phyloP scores from a whole-genome alignment of 1,139 yeast species.

The Pichia sp. region DNA sequence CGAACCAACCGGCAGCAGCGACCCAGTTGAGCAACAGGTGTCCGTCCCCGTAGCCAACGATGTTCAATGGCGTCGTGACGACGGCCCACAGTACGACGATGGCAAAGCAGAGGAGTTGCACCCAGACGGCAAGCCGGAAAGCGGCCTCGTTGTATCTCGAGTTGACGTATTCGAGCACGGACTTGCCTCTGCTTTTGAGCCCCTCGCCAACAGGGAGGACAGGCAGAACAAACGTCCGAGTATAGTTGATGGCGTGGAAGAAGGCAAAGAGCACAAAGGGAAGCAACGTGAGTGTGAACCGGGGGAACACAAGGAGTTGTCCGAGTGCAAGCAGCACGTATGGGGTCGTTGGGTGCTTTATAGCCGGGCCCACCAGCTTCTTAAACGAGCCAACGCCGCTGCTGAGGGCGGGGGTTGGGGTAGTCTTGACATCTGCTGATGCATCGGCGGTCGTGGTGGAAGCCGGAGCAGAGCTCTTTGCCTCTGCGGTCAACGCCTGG shows the following conservation, averaged over 20 bases:
- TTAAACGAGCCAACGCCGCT: constrained; percentile 35
- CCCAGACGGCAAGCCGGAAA: constrained; percentile 13
- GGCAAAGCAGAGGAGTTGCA: constrained; percentile 5
- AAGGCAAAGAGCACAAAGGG: constrained; percentile 68
- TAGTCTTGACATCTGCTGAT: neutral
- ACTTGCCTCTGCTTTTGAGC: constrained; percentile 3
- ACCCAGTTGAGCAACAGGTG: constrained; percentile 8
- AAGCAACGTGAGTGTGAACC: constrained; percentile 49
- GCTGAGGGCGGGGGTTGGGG: neutral
- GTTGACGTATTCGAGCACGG: constrained; percentile 17
- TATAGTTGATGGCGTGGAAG: constrained; percentile 68
- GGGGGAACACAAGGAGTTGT: constrained; percentile 54
- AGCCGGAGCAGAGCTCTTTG: neutral
- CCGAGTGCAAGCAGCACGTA: constrained; percentile 64
- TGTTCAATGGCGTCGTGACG: constrained; percentile 15
- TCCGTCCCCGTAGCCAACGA: constrained; percentile 19
- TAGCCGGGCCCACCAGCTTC: constrained; percentile 42
- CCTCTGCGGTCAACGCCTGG: constrained; percentile 36
- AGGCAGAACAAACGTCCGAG: constrained; percentile 65
- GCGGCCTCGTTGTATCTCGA: constrained; percentile 9
- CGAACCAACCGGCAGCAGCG: constrained; percentile 14
- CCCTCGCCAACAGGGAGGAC: constrained; percentile 50
- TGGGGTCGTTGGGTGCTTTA: constrained; percentile 61
- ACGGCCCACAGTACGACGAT: constrained; percentile 8
- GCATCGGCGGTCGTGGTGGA: neutral